Percentiles rank a stretch among this genome's conserved stretches.
Conservation (phyloP, 2,329 filamentous ascomycete genomes). For the Aspergillus latus region DNA sequence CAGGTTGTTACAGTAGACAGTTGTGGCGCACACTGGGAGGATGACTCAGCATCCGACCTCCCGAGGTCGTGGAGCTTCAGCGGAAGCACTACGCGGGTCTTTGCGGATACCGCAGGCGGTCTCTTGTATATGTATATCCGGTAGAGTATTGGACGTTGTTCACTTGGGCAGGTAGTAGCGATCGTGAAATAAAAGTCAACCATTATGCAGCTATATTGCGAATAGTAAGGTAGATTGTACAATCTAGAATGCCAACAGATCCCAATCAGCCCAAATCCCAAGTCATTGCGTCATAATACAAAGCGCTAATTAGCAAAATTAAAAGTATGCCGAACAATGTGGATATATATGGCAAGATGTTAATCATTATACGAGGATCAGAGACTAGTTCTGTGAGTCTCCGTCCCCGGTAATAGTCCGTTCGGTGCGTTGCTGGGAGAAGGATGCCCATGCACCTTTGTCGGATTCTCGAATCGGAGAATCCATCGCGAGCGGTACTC, state of each 20-base stretch:
- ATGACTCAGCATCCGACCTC: slow-evolving; percentile 12
- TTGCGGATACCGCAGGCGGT: slow-evolving; percentile 7
- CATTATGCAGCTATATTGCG: slow-evolving; percentile 5
- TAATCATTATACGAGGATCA: neutral
- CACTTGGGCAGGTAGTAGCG: neutral
- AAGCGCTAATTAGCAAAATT: slow-evolving; percentile 8
- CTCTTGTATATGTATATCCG: too few relatives aligned
- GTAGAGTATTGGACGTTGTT: neutral
- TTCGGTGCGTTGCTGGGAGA: slow-evolving; percentile 9
- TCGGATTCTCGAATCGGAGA: slow-evolving; percentile 19
- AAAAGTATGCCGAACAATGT: slow-evolving; percentile 2
- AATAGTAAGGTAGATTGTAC: neutral
- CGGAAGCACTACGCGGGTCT: neutral
- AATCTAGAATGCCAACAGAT: slow-evolving; percentile 5
- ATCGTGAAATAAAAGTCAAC: neutral
- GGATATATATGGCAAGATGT: slow-evolving; percentile 5
- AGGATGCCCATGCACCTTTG: slow-evolving; percentile 10
- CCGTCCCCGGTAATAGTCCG: neutral
- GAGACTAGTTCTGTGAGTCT: neutral
- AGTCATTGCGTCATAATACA: slow-evolving; percentile 15
- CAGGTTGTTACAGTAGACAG: slow-evolving; percentile 11
- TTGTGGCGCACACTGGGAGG: neutral
- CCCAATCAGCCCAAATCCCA: slow-evolving; percentile 2
- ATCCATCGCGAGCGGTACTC: slow-evolving; percentile 16
- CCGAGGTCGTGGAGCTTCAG: too few relatives aligned